phyloP scores from a whole-genome alignment of 352 stramenopile genomes.

The Aphanomyces stellatus region DNA sequence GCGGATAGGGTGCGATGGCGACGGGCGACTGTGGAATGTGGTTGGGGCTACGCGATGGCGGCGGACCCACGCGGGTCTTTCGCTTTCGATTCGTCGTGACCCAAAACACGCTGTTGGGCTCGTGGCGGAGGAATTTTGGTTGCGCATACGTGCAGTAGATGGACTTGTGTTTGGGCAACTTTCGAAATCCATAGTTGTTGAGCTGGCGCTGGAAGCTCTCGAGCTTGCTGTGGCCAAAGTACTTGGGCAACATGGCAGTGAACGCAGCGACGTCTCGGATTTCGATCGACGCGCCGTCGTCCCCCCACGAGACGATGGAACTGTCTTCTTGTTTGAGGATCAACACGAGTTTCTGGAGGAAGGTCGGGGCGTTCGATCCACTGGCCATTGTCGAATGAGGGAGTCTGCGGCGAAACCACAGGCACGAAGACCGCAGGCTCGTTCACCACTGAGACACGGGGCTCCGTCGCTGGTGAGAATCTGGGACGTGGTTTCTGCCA shows the following conservation, averaged over 20 bases:
- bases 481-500: no score
- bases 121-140: background rate
- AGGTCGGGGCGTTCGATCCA: no score
- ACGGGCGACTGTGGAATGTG: no score
- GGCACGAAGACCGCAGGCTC: no score
- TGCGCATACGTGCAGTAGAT: background rate
- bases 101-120: no score
- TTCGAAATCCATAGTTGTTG: conserved; percentile 90
- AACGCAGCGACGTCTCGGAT: conserved; percentile 52
- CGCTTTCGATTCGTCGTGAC: background rate
- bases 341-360: background rate
- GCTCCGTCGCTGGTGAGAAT: no score
- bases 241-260: background rate
- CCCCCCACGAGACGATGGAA: background rate
- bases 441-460: no score
- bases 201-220: conserved; percentile 84
- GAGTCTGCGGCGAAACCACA: no score
- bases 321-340: background rate
- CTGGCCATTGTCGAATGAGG: no score
- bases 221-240: background rate
- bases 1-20: no score
- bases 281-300: background rate
- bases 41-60: no score
- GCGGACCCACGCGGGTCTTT: no score
- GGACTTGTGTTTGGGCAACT: conserved; percentile 29